Percentiles rank a stretch among this genome's conserved stretches.
phyloP scores from a whole-genome alignment of 805 yeast species.

The Saccharomycopsis fibuligera region DNA sequence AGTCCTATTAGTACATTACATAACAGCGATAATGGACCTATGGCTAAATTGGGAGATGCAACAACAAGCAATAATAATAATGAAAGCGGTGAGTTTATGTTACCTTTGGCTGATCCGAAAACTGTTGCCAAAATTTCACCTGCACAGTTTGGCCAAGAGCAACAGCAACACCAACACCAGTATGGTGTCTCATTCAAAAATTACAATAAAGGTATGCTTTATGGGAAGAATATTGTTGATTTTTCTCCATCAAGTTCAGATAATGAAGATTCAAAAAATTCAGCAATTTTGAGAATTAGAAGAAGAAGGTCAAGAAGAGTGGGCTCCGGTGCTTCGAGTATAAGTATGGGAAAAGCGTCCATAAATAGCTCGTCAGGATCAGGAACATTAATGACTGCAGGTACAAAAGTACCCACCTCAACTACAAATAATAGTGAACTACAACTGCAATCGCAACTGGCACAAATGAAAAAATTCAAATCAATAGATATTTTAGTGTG shows the following conservation, averaged over 20 bases:
- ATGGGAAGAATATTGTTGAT: slow-evolving; percentile 25
- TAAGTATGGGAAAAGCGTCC: background rate
- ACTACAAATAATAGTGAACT: too few relatives aligned
- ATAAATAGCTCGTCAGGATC: background rate
- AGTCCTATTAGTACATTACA: slow-evolving; percentile 26
- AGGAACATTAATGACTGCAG: background rate
- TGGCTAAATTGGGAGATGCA: too few relatives aligned
- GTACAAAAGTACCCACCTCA: too few relatives aligned
- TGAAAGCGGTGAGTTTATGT: background rate
- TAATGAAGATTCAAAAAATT: slow-evolving; percentile 48
- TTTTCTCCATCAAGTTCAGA: slow-evolving; percentile 54
- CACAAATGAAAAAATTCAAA: slow-evolving; percentile 23
- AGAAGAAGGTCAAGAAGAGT: slow-evolving; percentile 45
- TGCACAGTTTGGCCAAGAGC: background rate
- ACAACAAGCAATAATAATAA: too few relatives aligned
- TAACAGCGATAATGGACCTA: background rate
- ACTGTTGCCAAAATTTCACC: slow-evolving; percentile 2
- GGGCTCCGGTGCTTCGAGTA: slow-evolving; percentile 23
- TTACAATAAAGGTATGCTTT: background rate
- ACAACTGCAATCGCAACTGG: too few relatives aligned
- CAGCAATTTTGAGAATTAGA: slow-evolving; percentile 46
- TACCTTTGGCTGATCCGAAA: slow-evolving; percentile 1
- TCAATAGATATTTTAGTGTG: slow-evolving; percentile 68
- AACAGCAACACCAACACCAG: slow-evolving; percentile 6
- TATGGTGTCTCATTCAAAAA: slow-evolving; percentile 3